Percentiles rank a stretch among this genome's conserved stretches.
phyloP scores from a whole-genome alignment of 768 basidiomycete species.

The Tulasnella sp. region DNA sequence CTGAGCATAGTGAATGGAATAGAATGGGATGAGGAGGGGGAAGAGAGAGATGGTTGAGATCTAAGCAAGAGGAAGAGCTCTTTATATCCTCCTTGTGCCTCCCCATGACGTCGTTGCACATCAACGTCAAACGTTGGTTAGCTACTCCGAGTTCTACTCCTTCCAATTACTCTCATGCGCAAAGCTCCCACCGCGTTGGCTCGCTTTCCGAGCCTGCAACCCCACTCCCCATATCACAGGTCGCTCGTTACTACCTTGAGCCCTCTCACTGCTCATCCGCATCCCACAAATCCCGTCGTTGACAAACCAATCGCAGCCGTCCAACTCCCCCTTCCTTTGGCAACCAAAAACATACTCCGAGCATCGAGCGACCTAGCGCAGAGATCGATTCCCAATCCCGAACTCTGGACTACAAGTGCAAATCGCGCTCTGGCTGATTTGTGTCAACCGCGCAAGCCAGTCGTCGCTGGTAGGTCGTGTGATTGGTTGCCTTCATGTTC shows the following conservation, averaged over 20 bases:
- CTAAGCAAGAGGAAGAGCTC: neutral
- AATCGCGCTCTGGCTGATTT: neutral
- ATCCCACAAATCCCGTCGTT: no score
- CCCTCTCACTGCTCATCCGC: no score
- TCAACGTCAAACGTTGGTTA: no score
- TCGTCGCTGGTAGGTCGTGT: slow-evolving; percentile 6
- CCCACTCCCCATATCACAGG: no score
- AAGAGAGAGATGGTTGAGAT: neutral
- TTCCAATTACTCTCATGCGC: no score
- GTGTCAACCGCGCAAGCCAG: neutral
- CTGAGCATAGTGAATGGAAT: neutral
- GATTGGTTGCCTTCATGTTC: neutral
- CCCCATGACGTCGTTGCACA: no score
- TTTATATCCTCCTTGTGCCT: no score
- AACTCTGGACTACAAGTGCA: neutral
- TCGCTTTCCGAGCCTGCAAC: no score
- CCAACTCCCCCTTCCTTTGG: slow-evolving; percentile 4
- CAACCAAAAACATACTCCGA: slow-evolving; percentile 2
- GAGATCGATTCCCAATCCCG: neutral
- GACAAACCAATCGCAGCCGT: neutral
- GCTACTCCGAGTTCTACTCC: no score
- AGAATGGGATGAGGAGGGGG: neutral
- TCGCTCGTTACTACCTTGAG: no score
- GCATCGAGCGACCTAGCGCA: slow-evolving; percentile 7
- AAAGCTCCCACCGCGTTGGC: no score